Evolutionary conservation across 768 basidiomycete species (phyloP).

Genomic region (Amanita thiersii): DNA sequence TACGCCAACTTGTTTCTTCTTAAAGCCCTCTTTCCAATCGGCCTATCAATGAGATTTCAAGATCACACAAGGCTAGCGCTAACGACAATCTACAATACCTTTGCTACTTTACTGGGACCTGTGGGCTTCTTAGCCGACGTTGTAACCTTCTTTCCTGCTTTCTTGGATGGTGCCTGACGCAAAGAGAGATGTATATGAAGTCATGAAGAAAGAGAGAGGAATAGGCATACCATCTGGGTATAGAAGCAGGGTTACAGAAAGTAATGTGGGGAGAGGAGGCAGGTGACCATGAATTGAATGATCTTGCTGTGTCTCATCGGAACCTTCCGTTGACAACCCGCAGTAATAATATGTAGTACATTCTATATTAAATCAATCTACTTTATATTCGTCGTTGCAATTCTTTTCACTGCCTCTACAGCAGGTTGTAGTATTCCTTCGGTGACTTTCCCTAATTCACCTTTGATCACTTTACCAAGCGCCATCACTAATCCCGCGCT

Average conservation of each 20-base stretch:
- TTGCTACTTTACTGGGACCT: conserved; percentile 60
- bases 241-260: not conserved
- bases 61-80: not conserved
- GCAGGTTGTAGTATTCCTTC: conserved; percentile 38
- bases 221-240: conserved; percentile 15
- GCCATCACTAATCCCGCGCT: conserved; percentile 45
- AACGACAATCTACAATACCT: conserved; percentile 35
- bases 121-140: conserved; percentile 56
- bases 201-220: not conserved
- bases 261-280: too few relatives aligned
- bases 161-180: conserved; percentile 78
- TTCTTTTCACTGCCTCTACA: conserved; percentile 39
- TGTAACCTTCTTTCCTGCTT: conserved; percentile 78
- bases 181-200: not conserved
- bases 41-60: conserved; percentile 47
- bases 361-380: too few relatives aligned
- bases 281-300: not conserved
- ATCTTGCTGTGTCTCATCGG: not conserved
- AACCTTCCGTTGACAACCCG: conserved; percentile 4
- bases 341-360: not conserved
- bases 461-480: conserved; percentile 42
- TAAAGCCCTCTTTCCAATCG: conserved; percentile 99
- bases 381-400: conserved; percentile 13
- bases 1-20: conserved; percentile 98
- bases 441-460: conserved; percentile 20